Evolutionary conservation across 2,329 filamentous ascomycete genomes (phyloP), one percentile per base, ranked within the genome.

Genomic region (Chrysoporthe puriensis): DNA sequence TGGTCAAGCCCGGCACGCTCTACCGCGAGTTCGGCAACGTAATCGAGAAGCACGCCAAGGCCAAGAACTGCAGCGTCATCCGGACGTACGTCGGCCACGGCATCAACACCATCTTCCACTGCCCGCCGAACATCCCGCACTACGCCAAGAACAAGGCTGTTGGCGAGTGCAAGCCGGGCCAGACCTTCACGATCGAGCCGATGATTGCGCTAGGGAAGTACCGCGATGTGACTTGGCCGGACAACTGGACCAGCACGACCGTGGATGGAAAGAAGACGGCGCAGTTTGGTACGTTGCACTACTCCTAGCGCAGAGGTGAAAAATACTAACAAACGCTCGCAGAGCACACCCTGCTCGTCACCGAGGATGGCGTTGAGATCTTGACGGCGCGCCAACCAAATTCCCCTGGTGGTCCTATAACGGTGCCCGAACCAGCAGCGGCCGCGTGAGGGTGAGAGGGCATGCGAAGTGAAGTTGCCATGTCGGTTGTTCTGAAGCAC

Each of bases 141-240:
- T 99, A 99, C 76, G 95, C 91, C 67, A 98, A 97, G 85, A 99
- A 98, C 82, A 99, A 98, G 87, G 93, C 95, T 0, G 91, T 97
- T 1, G 96, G 96, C 61, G 89, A 92, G 73, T 96, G 94, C 69
- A 97, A 97, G 82, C 90, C 93, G 0, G 96, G 96, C 64, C 97
- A 98, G 94, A 97, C 94, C 71, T 99, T 99, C 76, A 99, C 96
- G 0, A 99, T 99, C 70, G 96, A 99, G 82, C 96, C 96, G 18
- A 99, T 99, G 96, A 94, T 99, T 77, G 94, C 93, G 52, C 79
- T 97, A 66, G 96, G 96, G 68, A 94, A 92, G 70, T 92, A 97
- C 79, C 89, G 89, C 71, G 96, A 99, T 76, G 91, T 96, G 78
- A 98, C 94, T 0, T 99, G 96, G 96, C 96, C 96, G 0, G 96